Base-by-base conservation (phyloP, 306 rosid genomes). In the Lotus japonicus region DNA sequence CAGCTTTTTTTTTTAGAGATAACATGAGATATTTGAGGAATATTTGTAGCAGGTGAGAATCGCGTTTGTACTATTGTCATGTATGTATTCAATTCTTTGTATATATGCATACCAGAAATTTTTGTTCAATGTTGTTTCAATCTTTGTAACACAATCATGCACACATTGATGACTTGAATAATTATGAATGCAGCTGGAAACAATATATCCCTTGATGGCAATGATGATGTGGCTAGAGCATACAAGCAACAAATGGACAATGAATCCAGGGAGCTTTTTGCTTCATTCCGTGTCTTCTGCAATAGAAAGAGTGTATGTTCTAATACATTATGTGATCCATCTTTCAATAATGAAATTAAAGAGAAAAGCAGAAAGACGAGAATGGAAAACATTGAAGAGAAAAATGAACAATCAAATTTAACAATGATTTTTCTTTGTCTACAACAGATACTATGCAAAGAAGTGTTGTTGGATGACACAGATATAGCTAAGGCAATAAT, bases 241-340 rank as follows among this genome's bases (percentile, higher is more conserved):
- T 46, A 86, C 72, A 78, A 9, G 66, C 87, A 72, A 23, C 98
- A 81, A 49, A 56, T 77, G 35, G 84, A 92, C 28, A 72, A 68
- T 17, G 91, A 92, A 56, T 74, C 87, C 28, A 89, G 38, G 62
- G 89, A 89, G 51, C 86, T 92, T 77, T 92, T 89, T 71, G 73
- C 81, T 21, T 86, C 95, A 1, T 92, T 87, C 49, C 96, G 92
- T 11, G 86, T 89, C 86, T 76, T 87, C 70, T 92, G 92, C 84
- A 82, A 85, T 4, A 75, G 88, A 76, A 87, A 69, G 53, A 74
- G 63, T 78, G 98, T 87, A 21, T 57, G 94, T 83, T 60, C 56
- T 36, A 12, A 52, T 17, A 35, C 17, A 58, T 38, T 21, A n/a
- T n/a, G n/a, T n/a, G n/a, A n/a, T n/a, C n/a, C n/a, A n/a, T n/a